Evolutionary conservation across 805 yeast genomes (phyloP), one percentile per base, ranked within the genome.

Genomic region (Maudiozyma barnettii): DNA sequence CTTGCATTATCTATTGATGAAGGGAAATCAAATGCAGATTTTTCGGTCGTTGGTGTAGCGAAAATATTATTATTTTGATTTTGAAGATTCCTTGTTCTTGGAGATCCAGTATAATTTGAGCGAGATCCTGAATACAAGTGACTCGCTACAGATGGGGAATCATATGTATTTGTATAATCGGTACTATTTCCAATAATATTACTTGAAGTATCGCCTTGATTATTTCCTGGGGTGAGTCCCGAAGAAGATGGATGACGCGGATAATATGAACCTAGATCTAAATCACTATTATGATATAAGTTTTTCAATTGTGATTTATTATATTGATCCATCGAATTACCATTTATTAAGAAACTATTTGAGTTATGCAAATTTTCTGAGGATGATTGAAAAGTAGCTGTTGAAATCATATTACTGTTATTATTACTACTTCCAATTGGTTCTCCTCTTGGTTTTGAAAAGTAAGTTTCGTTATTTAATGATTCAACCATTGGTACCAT

Each of bases 231-330:
- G 3, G 19, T 33, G 6, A 9, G n/a, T n/a, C n/a, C 16, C 7
- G 36, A 33, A 14, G 36, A 33, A 33, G 47, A 13, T 31, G 47
- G 44, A 23, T 30, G 41, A 37, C 63, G 53, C 40, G 61, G 64
- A 33, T 60, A 60, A 40, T 54, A 60, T 1, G 65, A 59, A 16
- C 65, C 66, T 36, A 54, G 51, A 37, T 62, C 63, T 35, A 57
- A 56, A 23, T 47, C 56, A 40, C 44, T 45, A 31, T 21, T 40
- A 31, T 45, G 40, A 20, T 56, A 51, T 19, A 62, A 47, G 45
- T 59, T 58, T 41, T 53, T 57, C 13, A 56, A 50, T 7, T 59
- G 48, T 22, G 50, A 53, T 39, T 51, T 54, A 37, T 49, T 47
- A 13, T 13, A 10, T 21, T 37, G 40, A 20, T n/a, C 20, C 38